These are phyloP conservation scores for Rachicladosporium sp. DNA, from an alignment of 2,329 filamentous ascomycete genomes.

Conservation along the genomic window DNA sequence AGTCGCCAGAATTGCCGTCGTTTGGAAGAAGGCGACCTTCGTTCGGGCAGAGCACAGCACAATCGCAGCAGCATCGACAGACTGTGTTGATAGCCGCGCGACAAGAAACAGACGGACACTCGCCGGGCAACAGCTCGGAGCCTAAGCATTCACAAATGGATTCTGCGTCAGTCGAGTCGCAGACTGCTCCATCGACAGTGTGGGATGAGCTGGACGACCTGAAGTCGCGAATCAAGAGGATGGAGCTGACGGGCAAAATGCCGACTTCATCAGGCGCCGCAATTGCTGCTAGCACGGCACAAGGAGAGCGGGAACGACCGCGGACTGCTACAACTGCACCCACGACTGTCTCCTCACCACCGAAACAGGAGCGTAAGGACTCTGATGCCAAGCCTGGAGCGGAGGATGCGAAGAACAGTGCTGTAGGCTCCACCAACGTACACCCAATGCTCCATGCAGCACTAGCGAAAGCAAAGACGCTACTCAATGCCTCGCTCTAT, in stretches of 20 bases:
- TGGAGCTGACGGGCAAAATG: slow-evolving; percentile 81
- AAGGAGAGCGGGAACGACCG: slow-evolving; percentile 51
- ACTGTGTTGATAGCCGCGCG: slow-evolving; percentile 1
- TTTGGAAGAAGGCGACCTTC: slow-evolving; percentile 16
- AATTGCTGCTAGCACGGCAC: slow-evolving; percentile 46
- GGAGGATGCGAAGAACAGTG: not conserved
- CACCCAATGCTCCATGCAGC: slow-evolving; percentile 74
- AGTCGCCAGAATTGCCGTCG: slow-evolving; percentile 16
- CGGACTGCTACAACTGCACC: slow-evolving; percentile 82
- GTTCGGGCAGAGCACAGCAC: slow-evolving; percentile 6
- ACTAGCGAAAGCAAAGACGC: slow-evolving; percentile 60
- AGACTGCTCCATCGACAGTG: slow-evolving; percentile 78
- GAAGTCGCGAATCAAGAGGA: slow-evolving; percentile 79
- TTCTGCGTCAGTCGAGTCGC: slow-evolving; percentile 74
- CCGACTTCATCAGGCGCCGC: slow-evolving; percentile 72
- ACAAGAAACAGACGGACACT: slow-evolving; percentile 13
- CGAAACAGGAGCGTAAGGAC: slow-evolving; percentile 53
- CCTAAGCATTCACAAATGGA: slow-evolving; percentile 38
- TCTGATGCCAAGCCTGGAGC: slow-evolving; percentile 17
- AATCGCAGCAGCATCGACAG: slow-evolving; percentile 1
- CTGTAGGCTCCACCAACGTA: slow-evolving; percentile 38
- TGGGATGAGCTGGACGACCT: slow-evolving; percentile 97
- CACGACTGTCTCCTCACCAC: slow-evolving; percentile 82
- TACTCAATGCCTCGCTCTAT: slow-evolving; percentile 61
- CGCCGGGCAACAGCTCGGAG: slow-evolving; percentile 29